Evolutionary conservation across 2,329 filamentous ascomycete species (phyloP).

Genomic region (Aspergillus ruber): DNA sequence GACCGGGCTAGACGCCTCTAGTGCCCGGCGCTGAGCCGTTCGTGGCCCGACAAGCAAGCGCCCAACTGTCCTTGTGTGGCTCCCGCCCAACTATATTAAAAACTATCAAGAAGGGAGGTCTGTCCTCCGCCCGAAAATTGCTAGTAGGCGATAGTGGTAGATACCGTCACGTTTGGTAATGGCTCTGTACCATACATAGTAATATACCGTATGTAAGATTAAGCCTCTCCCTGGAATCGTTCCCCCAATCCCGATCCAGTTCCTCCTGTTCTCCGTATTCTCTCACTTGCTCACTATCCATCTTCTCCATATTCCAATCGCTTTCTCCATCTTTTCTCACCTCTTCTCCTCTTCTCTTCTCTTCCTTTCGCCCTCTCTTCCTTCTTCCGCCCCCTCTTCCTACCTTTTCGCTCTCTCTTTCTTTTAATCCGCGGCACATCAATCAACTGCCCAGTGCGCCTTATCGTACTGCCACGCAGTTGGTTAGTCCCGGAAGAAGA

Average conservation of each 20-base stretch:
- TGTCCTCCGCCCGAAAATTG: too few species aligned
- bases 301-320: slow-evolving; percentile 17
- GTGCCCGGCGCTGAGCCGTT: background rate
- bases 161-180: background rate
- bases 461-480: slow-evolving; percentile 25
- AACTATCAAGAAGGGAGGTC: too few species aligned
- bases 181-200: too few species aligned
- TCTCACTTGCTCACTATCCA: slow-evolving; percentile 14
- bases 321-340: slow-evolving; percentile 6
- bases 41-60: background rate
- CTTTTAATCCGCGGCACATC: slow-evolving; percentile 15
- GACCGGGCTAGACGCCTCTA: background rate
- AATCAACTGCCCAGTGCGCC: slow-evolving; percentile 22
- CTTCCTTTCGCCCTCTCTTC: slow-evolving; percentile 9
- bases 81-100: background rate
- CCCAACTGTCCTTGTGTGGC: background rate
- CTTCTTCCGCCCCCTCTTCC: slow-evolving; percentile 7
- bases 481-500: slow-evolving; percentile 13
- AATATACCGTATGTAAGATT: too few species aligned
- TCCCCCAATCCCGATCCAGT: too few species aligned
- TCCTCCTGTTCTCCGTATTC: too few species aligned
- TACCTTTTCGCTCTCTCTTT: slow-evolving; percentile 5
- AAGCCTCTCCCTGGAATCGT: too few species aligned
- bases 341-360: slow-evolving; percentile 12
- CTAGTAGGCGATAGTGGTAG: background rate